phyloP scores from a whole-genome alignment of 139 green algal species.

The Coelastrella sp. region DNA sequence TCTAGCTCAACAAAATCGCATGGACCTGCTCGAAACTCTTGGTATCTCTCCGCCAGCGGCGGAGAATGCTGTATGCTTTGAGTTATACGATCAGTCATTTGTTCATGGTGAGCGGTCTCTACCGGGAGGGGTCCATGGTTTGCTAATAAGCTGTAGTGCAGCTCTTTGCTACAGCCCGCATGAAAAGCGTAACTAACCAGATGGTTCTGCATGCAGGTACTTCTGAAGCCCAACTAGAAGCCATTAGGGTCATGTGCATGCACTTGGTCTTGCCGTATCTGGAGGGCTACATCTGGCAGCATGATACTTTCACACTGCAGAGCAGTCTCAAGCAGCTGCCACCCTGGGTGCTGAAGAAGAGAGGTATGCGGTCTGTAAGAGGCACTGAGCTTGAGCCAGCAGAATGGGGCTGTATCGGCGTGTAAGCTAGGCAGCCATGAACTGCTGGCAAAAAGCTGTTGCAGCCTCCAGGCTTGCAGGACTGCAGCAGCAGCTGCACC shows the following conservation, averaged over 20 bases:
- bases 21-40: conserved; percentile 37
- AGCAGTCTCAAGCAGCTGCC: neutral
- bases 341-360: conserved; percentile 1
- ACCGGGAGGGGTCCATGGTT: neutral
- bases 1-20: neutral
- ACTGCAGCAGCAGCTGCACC: too few species aligned
- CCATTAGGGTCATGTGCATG: neutral
- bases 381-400: too few species aligned
- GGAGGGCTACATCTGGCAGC: conserved; percentile 40
- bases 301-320: conserved; percentile 23
- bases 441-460: too few species aligned
- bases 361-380: neutral
- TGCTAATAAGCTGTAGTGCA: neutral
- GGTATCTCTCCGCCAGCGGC: conserved; percentile 29
- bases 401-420: too few species aligned
- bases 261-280: conserved; percentile 2
- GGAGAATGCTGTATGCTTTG: conserved; percentile 6
- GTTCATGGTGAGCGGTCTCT: neutral
- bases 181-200: too few species aligned
- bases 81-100: conserved; percentile 12
- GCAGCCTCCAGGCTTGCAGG: too few species aligned
- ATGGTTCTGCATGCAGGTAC: neutral
- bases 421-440: too few species aligned
- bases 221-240: neutral
- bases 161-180: neutral